phyloP scores from a whole-genome alignment of 2,329 filamentous ascomycete genomes.

The Calonectria pseudoreteaudii region DNA sequence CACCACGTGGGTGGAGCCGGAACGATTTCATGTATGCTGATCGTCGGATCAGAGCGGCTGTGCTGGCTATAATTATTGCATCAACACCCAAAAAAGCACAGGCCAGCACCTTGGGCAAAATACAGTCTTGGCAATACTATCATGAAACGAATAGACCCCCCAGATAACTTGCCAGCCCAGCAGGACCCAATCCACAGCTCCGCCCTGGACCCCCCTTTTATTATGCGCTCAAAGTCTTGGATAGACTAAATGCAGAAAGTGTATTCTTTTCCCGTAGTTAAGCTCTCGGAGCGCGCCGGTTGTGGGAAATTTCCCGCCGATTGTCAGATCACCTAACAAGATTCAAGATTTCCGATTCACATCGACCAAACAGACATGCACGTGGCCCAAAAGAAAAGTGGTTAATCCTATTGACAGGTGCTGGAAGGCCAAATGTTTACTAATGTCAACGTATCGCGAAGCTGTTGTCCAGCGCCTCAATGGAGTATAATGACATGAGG shows the following conservation, averaged over 20 bases:
- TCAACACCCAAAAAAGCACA: not conserved
- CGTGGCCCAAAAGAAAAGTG: not conserved
- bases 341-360: not conserved
- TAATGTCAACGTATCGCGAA: not conserved
- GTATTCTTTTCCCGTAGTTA: not conserved
- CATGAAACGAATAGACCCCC: not conserved
- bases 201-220: not conserved
- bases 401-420: not conserved
- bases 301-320: not conserved
- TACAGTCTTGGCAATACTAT: not conserved
- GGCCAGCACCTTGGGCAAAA: not conserved
- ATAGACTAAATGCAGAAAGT: not conserved
- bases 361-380: not conserved
- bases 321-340: not conserved
- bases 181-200: not conserved
- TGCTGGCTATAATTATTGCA: not conserved
- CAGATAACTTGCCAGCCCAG: not conserved
- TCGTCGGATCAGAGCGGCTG: conserved; percentile 3
- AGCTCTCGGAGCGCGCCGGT: not conserved
- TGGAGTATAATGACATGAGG: not conserved
- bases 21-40: not conserved
- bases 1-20: not conserved
- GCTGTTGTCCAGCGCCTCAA: not conserved
- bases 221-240: not conserved
- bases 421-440: not conserved